Percentiles rank a stretch among this genome's conserved stretches.
Evolutionary conservation across 192 early-diverging fungal species (phyloP).

Genomic region (Coemansia sp.): DNA sequence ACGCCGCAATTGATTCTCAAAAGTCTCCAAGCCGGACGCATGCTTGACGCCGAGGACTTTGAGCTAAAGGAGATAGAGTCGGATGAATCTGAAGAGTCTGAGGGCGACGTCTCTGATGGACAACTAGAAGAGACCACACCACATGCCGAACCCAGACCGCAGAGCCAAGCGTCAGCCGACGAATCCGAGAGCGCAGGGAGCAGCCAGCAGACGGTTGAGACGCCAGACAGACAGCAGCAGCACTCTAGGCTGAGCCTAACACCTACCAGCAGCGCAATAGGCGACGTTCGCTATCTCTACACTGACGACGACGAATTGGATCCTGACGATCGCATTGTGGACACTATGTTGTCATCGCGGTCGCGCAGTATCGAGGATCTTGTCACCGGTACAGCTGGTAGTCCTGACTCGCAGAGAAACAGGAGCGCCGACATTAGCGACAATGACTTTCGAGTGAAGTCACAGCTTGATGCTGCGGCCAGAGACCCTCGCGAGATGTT

Average conservation of each 20-base stretch:
- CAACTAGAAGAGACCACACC: background rate
- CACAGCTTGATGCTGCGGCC: conserved; percentile 22
- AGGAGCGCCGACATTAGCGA: conserved; percentile 46
- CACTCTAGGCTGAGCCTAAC: background rate
- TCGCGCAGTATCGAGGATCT: conserved; percentile 44
- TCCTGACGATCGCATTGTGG: conserved; percentile 31
- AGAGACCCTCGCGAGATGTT: conserved; percentile 14
- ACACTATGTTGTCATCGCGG: conserved; percentile 34
- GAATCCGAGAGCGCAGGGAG: background rate
- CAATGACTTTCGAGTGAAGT: conserved; percentile 43
- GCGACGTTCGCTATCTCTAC: conserved; percentile 11
- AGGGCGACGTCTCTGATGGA: background rate
- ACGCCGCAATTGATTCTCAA: conserved; percentile 21
- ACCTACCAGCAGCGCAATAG: background rate
- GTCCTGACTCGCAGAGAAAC: conserved; percentile 37
- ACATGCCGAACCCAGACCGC: background rate
- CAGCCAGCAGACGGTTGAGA: background rate
- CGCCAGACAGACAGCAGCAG: background rate
- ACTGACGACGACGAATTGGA: conserved; percentile 22
- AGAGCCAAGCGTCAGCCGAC: background rate
- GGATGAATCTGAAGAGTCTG: conserved; percentile 6
- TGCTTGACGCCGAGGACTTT: conserved; percentile 13
- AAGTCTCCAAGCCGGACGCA: conserved; percentile 18
- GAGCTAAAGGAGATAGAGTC: background rate
- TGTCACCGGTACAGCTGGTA: conserved; percentile 7